Conservation (phyloP, 306 rosid genomes). For the Phaseolus lunatus region DNA sequence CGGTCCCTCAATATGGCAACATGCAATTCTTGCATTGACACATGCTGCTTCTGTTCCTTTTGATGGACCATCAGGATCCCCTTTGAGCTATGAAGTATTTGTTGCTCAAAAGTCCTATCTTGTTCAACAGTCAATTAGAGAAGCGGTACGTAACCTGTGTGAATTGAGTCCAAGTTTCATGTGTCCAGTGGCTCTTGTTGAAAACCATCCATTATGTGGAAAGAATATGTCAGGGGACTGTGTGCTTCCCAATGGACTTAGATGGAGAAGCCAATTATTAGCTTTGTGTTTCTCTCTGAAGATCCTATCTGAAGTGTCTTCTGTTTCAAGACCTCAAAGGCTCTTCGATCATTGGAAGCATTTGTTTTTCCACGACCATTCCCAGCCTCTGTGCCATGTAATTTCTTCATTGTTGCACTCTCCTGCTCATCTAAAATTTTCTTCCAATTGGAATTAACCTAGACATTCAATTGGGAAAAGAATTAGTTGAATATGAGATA, state of each 20-base stretch:
- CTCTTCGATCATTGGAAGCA: slow-evolving; percentile 47
- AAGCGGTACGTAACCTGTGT: slow-evolving; percentile 49
- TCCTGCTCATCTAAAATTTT: slow-evolving; percentile 52
- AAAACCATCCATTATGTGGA: slow-evolving; percentile 57
- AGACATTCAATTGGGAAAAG: slow-evolving; percentile 18
- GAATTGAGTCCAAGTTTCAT: slow-evolving; percentile 45
- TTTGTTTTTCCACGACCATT: slow-evolving; percentile 37
- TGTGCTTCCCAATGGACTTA: slow-evolving; percentile 50
- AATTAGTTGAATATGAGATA: slow-evolving; percentile 30
- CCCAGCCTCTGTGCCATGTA: slow-evolving; percentile 44
- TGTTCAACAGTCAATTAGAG: slow-evolving; percentile 57
- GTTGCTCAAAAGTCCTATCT: slow-evolving; percentile 55
- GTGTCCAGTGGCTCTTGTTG: slow-evolving; percentile 62
- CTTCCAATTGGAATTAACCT: slow-evolving; percentile 44
- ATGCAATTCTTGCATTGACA: slow-evolving; percentile 55
- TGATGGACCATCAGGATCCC: slow-evolving; percentile 63
- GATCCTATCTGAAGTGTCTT: slow-evolving; percentile 50
- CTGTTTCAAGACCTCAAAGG: slow-evolving; percentile 41
- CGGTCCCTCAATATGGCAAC: slow-evolving; percentile 60
- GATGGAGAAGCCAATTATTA: slow-evolving; percentile 61
- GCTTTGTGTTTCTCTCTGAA: slow-evolving; percentile 59
- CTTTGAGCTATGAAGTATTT: slow-evolving; percentile 55
- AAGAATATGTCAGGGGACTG: slow-evolving; percentile 40
- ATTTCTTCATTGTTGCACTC: slow-evolving; percentile 55
- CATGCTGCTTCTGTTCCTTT: slow-evolving; percentile 66